Evolutionary conservation across 1,284 basidiomycete species (phyloP).

Genomic region (Clitocybe nebularis): DNA sequence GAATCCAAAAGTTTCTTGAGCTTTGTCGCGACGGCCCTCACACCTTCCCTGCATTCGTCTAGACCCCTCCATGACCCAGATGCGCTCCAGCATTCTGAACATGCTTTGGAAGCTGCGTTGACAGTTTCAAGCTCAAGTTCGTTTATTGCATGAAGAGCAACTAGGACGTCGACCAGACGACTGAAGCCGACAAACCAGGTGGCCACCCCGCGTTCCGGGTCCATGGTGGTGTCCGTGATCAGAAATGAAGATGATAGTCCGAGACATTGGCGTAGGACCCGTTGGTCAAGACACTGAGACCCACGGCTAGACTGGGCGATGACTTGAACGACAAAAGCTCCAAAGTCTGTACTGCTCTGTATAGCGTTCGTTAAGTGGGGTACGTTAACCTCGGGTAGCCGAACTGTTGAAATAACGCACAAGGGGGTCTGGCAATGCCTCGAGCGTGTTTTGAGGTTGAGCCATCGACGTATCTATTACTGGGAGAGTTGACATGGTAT

Average conservation of each 20-base stretch:
- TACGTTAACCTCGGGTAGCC: too few species aligned
- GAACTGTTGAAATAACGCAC: too few species aligned
- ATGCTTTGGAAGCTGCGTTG: constrained; percentile 67
- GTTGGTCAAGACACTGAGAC: constrained; percentile 51
- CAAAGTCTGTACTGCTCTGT: constrained; percentile 50
- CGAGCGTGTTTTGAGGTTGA: neutral
- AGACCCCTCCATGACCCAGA: constrained; percentile 65
- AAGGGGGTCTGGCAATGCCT: too few species aligned
- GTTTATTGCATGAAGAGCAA: constrained; percentile 57
- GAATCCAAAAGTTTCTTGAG: constrained; percentile 64
- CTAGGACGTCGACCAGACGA: constrained; percentile 64
- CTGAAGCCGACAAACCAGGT: constrained; percentile 67
- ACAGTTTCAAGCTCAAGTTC: constrained; percentile 71
- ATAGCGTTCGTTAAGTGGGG: constrained; percentile 10
- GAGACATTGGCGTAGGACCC: constrained; percentile 57
- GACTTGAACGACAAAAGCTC: constrained; percentile 50
- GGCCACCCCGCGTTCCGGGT: constrained; percentile 47
- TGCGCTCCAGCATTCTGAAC: constrained; percentile 78
- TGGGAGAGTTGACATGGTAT: too few species aligned
- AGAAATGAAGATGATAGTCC: constrained; percentile 72
- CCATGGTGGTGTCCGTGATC: constrained; percentile 65
- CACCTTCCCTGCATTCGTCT: constrained; percentile 53
- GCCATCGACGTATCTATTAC: too few species aligned
- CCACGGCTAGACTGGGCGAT: constrained; percentile 48
- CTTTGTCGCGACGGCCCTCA: constrained; percentile 55